Evolutionary conservation across 148 eudicot species (phyloP).

Genomic region (Chenopodium berlandieri): DNA sequence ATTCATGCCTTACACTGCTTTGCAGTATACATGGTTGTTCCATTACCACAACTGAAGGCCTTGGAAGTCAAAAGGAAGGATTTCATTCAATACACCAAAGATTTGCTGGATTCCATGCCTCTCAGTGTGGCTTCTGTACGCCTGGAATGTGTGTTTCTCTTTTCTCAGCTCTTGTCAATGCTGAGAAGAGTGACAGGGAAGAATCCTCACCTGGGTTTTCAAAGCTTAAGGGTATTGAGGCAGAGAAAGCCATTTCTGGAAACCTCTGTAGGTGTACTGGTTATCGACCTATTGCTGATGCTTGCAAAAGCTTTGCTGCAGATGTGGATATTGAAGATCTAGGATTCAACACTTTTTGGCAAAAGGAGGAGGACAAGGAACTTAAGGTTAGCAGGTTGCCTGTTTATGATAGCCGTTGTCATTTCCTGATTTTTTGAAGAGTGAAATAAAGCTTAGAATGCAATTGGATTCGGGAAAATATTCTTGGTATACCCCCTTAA

Average conservation of each 20-base stretch:
- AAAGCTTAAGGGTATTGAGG: conserved; percentile 67
- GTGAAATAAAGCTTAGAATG: conserved; percentile 35
- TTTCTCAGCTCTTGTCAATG: conserved; percentile 79
- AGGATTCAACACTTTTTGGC: conserved; percentile 79
- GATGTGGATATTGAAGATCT: conserved; percentile 93
- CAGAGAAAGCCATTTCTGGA: conserved; percentile 76
- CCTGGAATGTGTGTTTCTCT: conserved; percentile 94
- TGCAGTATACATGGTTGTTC: conserved; percentile 78
- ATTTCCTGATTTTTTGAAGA: conserved; percentile 68
- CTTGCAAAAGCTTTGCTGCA: conserved; percentile 89
- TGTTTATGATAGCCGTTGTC: conserved; percentile 42
- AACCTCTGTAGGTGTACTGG: conserved; percentile 96
- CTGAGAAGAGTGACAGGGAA: conserved; percentile 47
- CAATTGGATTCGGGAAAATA: conserved; percentile 41
- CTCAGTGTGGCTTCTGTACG: conserved; percentile 96
- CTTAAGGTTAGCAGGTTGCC: conserved; percentile 56
- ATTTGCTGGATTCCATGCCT: conserved; percentile 84
- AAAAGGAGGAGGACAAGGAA: conserved; percentile 52
- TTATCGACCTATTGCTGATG: conserved; percentile 91
- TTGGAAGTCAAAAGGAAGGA: conserved; percentile 82
- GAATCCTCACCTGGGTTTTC: conserved; percentile 65
- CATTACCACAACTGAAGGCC: conserved; percentile 89
- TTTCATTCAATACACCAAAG: conserved; percentile 92
- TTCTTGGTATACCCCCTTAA: conserved; percentile 71
- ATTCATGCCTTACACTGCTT: conserved; percentile 95